Conservation (phyloP, 2,329 filamentous ascomycete genomes). For the Fusarium metavorans region DNA sequence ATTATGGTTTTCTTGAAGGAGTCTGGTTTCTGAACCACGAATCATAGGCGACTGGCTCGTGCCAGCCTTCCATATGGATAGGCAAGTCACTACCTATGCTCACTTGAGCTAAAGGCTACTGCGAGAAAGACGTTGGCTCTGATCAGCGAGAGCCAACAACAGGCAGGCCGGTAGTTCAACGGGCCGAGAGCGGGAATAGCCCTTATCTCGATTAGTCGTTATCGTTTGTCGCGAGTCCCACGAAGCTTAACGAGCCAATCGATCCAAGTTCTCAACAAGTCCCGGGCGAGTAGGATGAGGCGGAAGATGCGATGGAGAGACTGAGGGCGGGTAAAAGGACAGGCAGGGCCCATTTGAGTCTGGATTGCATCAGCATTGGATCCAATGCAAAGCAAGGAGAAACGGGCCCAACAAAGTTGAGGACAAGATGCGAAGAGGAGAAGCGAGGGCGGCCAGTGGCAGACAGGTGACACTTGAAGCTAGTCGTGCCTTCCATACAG, state of each 20-base stretch:
- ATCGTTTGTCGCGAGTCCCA: constrained; percentile 17
- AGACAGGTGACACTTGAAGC: constrained; percentile 22
- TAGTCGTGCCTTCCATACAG: constrained; percentile 13
- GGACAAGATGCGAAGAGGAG: constrained; percentile 29
- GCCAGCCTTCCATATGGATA: neutral
- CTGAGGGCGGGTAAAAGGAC: constrained; percentile 21
- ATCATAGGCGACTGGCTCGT: neutral
- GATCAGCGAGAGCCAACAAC: neutral
- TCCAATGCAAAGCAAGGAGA: constrained; percentile 15
- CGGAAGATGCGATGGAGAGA: constrained; percentile 16
- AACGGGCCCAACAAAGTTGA: constrained; percentile 11
- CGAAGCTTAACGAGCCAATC: constrained; percentile 33
- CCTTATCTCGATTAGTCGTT: constrained; percentile 30
- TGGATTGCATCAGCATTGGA: constrained; percentile 37
- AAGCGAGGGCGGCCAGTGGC: constrained; percentile 1
- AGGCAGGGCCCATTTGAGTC: constrained; percentile 35
- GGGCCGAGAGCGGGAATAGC: constrained; percentile 16
- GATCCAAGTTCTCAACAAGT: constrained; percentile 12
- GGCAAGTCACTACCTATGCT: constrained; percentile 16
- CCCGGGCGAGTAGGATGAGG: constrained; percentile 9
- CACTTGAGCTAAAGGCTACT: constrained; percentile 19
- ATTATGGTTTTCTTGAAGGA: neutral
- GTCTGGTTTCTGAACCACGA: neutral
- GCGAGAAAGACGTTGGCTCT: constrained; percentile 7
- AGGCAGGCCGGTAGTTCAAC: neutral